phyloP scores from a whole-genome alignment of 257 asterid genomes.

The Penstemon barbatus region DNA sequence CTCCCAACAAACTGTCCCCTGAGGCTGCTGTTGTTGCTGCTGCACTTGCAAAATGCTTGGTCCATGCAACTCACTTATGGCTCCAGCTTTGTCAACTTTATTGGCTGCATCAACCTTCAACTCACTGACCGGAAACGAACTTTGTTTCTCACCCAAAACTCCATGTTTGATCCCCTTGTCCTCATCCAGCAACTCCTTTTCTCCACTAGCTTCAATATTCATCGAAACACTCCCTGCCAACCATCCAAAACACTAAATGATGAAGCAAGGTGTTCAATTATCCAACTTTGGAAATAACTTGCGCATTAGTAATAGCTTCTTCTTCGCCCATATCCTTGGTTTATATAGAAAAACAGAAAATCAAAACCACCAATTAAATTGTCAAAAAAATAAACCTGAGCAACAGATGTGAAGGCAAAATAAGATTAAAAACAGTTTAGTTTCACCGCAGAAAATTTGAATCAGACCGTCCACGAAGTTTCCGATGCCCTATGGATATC shows the following conservation, averaged over 20 bases:
- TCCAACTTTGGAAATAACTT: slow-evolving; percentile 39
- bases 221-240: slow-evolving; percentile 53
- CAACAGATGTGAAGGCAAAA: slow-evolving; percentile 21
- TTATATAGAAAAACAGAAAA: slow-evolving; percentile 23
- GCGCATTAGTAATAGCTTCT: slow-evolving; percentile 35
- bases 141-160: slow-evolving; percentile 34
- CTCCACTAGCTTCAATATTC: slow-evolving; percentile 53
- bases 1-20: slow-evolving; percentile 64
- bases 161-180: slow-evolving; percentile 37
- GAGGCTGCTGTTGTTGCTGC: slow-evolving; percentile 48
- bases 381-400: slow-evolving; percentile 35
- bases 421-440: slow-evolving; percentile 27
- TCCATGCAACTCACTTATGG: slow-evolving; percentile 33
- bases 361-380: slow-evolving; percentile 37
- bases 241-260: slow-evolving; percentile 45
- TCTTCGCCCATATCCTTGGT: slow-evolving; percentile 42
- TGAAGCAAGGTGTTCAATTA: slow-evolving; percentile 34
- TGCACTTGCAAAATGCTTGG: slow-evolving; percentile 44
- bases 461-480: slow-evolving; percentile 26
- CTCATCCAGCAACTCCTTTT: slow-evolving; percentile 46
- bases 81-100: slow-evolving; percentile 33
- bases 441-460: slow-evolving; percentile 32
- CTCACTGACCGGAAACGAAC: slow-evolving; percentile 27
- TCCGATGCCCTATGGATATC: slow-evolving; percentile 30
- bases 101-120: slow-evolving; percentile 27